phyloP scores from a whole-genome alignment of 108 stramenopile species.

The Nitzschia sp. region DNA sequence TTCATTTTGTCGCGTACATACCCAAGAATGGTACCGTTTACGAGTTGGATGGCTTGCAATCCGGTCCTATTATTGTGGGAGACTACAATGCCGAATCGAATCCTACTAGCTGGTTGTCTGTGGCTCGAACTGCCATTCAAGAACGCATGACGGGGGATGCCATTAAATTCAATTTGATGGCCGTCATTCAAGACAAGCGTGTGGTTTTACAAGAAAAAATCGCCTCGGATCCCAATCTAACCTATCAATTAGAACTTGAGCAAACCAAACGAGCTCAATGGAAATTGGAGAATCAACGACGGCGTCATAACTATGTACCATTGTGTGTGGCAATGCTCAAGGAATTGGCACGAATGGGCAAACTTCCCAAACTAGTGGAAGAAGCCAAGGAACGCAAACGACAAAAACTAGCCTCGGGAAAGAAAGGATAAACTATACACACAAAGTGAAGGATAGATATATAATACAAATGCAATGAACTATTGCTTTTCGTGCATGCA shows the following conservation, averaged over 20 bases:
- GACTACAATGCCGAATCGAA: conserved; percentile 15
- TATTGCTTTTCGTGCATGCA: no score
- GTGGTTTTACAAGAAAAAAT: conserved; percentile 49
- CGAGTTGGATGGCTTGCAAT: conserved; percentile 94
- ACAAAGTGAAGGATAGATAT: no score
- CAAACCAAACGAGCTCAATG: conserved; percentile 74
- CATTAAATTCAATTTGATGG: conserved; percentile 95
- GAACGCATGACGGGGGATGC: conserved; percentile 70
- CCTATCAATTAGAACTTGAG: conserved; percentile 52
- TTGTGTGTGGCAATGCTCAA: conserved; percentile 74
- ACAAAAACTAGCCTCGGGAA: conserved; percentile 19
- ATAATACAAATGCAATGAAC: no score
- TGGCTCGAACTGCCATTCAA: conserved; percentile 83
- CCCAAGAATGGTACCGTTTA: conserved; percentile 80
- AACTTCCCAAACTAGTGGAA: conserved; percentile 44
- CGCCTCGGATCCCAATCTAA: conserved; percentile 22
- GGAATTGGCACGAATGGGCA: conserved; percentile 66
- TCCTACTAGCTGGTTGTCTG: conserved; percentile 53
- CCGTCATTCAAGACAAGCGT: conserved; percentile 79
- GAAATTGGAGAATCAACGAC: conserved; percentile 78
- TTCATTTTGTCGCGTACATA: conserved; percentile 95
- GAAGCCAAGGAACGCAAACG: conserved; percentile 47
- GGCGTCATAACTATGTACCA: conserved; percentile 80
- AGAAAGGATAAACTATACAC: conserved; percentile 5
- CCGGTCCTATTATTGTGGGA: conserved; percentile 87